Base-by-base conservation (phyloP, 2,329 filamentous ascomycete genomes). In the Cercospora canescens region DNA sequence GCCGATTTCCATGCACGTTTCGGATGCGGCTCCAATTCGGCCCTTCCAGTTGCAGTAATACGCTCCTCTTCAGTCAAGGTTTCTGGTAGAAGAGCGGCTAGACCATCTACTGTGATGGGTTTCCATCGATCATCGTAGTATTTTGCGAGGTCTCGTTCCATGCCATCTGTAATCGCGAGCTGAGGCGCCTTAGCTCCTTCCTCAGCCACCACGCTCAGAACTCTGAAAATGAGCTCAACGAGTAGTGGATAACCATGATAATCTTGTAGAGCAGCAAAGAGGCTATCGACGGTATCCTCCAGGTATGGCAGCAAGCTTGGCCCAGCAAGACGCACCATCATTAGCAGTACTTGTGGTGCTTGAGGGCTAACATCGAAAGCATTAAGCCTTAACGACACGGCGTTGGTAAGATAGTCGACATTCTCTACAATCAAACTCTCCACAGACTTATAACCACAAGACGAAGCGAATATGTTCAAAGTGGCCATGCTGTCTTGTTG, bases 341-440 rank as follows among this genome's bases (percentile, higher is more conserved):
- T 97, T 6, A 91, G 86, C 57, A 99, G 80, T 1, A 98, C 95
- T 71, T 94, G 91, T 2, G 94, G 93, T 3, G 93, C 93, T 69
- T 96, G 91, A 1, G 94, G 94, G 0, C 93, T 94, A 60, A 98
- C 90, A 70, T 97, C 93, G 70, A 97, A 92, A 0, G 92, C 92
- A 73, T 97, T 97, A 7, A 99, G 85, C 68, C 93, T 91, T 67
- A 98, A 80, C 0, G 92, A 92, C 16, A 99, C 88, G 0, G 95
- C 92, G 75, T 98, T 98, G 67, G 98, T 90, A 79, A 99, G 91
- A 77, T 99, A 99, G 78, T 99, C 95, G 16, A 93, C 94, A 67
- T 99, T 99, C 60, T 91, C 88, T 30, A 98, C 87, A 41, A 99
- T 89, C 70, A 99, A 82, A 16, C 91, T 88, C 28, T 90, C 90